These are phyloP conservation scores for Scenedesmus sp. DNA, from an alignment of 163 green algal species.

Conservation along the genomic window DNA sequence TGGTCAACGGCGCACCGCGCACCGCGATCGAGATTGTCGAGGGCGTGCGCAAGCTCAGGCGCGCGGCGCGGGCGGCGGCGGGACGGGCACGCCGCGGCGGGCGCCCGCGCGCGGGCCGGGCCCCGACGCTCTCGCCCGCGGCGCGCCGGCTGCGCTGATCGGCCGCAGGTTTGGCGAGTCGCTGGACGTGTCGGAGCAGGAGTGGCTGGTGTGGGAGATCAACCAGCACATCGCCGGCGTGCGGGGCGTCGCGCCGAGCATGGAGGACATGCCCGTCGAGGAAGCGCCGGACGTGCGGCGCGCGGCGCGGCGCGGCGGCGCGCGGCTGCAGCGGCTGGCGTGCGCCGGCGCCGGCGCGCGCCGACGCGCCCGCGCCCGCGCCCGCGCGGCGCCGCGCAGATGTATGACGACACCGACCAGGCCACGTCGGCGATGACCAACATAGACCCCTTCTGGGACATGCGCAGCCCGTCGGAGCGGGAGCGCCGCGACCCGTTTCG, in stretches of 20 bases:
- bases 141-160: not conserved
- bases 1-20: slow-evolving; percentile 63
- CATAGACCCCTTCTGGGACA: slow-evolving; percentile 40
- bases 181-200: slow-evolving; percentile 70
- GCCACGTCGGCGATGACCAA: slow-evolving; percentile 13
- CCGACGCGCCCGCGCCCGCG: no score
- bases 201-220: slow-evolving; percentile 81
- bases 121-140: no score
- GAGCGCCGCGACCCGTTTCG: slow-evolving; percentile 33
- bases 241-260: slow-evolving; percentile 52
- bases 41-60: slow-evolving; percentile 51
- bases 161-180: slow-evolving; percentile 66
- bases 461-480: slow-evolving; percentile 17
- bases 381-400: slow-evolving; percentile 8
- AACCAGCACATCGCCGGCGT: slow-evolving; percentile 65
- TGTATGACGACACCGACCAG: slow-evolving; percentile 37
- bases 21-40: slow-evolving; percentile 63
- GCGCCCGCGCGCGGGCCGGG: no score
- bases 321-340: not conserved
- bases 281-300: slow-evolving; percentile 27
- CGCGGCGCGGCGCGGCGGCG: no score
- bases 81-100: no score
- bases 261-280: slow-evolving; percentile 23
- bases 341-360: not conserved
- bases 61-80: not conserved